These are phyloP conservation scores for Curvularia spicifera DNA, from an alignment of 2,329 filamentous ascomycete genomes.

Conservation along the genomic window DNA sequence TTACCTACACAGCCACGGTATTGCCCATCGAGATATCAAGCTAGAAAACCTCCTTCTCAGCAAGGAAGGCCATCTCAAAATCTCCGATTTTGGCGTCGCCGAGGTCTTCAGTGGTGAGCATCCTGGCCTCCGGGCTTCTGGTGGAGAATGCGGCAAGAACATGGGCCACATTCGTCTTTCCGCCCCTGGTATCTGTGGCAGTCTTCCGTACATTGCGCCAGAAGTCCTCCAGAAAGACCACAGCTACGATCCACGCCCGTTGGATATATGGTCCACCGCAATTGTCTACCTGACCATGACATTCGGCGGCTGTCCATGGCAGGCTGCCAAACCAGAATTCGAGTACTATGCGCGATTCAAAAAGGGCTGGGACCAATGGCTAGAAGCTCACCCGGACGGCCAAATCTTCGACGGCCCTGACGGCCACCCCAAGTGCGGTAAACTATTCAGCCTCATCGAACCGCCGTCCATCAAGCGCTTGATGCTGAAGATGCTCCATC, in stretches of 20 bases:
- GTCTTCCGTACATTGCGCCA: slow-evolving; percentile 84
- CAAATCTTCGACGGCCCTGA: slow-evolving; percentile 59
- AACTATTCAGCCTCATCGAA: slow-evolving; percentile 72
- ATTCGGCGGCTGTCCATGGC: slow-evolving; percentile 76
- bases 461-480: slow-evolving; percentile 70
- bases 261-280: slow-evolving; percentile 87
- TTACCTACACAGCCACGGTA: slow-evolving; percentile 82
- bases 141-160: slow-evolving; percentile 74
- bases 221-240: slow-evolving; percentile 76
- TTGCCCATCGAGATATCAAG: slow-evolving; percentile 91
- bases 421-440: slow-evolving; percentile 69
- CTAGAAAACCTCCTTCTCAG: slow-evolving; percentile 84
- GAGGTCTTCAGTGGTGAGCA: slow-evolving; percentile 85
- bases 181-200: slow-evolving; percentile 81
- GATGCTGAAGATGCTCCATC: slow-evolving; percentile 82
- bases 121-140: slow-evolving; percentile 75
- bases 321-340: slow-evolving; percentile 64
- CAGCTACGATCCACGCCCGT: slow-evolving; percentile 73
- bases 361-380: slow-evolving; percentile 72
- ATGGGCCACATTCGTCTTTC: slow-evolving; percentile 76
- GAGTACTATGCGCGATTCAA: slow-evolving; percentile 69
- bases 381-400: slow-evolving; percentile 61
- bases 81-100: slow-evolving; percentile 89
- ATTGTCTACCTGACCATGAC: slow-evolving; percentile 82
- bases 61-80: slow-evolving; percentile 81